phyloP scores from a whole-genome alignment of 2,329 filamentous ascomycete species.

The Ophiostoma sp. region DNA sequence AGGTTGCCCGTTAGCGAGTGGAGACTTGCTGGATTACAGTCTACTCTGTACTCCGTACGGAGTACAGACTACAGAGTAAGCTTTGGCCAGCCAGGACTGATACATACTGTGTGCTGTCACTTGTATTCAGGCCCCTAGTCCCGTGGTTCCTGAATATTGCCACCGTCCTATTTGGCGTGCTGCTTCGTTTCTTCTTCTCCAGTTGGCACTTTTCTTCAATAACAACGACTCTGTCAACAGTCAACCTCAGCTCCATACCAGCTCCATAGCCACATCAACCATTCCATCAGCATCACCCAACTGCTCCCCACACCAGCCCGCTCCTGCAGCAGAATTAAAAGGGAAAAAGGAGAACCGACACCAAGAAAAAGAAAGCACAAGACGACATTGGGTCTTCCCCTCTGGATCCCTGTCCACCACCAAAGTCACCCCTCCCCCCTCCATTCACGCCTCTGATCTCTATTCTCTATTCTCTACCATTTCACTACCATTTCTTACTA shows the following conservation, averaged over 20 bases:
- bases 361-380: background rate
- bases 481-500: background rate
- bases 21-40: background rate
- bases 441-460: background rate
- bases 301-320: constrained; percentile 10
- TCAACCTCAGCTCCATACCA: background rate
- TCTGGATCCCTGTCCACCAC: constrained; percentile 10
- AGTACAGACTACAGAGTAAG: background rate
- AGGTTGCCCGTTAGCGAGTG: constrained; percentile 11
- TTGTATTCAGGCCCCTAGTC: background rate
- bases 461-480: background rate
- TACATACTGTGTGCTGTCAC: background rate
- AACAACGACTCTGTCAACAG: background rate
- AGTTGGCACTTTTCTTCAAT: background rate
- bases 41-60: no score
- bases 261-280: background rate
- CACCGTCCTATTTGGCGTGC: background rate
- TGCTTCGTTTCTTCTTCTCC: background rate
- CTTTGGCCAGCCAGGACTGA: background rate
- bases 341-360: constrained; percentile 4
- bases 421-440: constrained; percentile 13
- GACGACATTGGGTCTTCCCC: constrained; percentile 11
- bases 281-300: background rate
- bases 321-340: constrained; percentile 9
- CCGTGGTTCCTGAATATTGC: background rate